These are phyloP conservation scores for Monosporascus ibericus DNA, from an alignment of 2,329 filamentous ascomycete species.

Conservation along the genomic window DNA sequence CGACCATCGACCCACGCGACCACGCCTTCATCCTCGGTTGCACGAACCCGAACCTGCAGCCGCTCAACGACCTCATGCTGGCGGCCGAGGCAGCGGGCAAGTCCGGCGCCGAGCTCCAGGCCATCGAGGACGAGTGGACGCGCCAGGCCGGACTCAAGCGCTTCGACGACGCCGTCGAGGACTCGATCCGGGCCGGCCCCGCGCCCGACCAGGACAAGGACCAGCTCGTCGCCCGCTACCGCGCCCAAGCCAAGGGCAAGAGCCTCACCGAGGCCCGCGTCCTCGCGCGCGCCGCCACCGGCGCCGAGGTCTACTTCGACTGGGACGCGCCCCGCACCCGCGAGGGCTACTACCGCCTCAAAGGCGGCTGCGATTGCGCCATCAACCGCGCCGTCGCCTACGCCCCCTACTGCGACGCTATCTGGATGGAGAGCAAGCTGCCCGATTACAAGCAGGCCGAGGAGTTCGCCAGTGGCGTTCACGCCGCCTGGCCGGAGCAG, in stretches of 20 bases:
- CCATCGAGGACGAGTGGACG: conserved; percentile 87
- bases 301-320: conserved; percentile 81
- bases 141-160: conserved; percentile 73
- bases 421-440: conserved; percentile 99
- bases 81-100: conserved; percentile 80
- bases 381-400: conserved; percentile 88
- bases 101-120: conserved; percentile 72
- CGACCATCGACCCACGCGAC: conserved; percentile 91
- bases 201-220: conserved; percentile 60
- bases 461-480: conserved; percentile 89
- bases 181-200: conserved; percentile 64
- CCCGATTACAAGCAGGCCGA: conserved; percentile 87
- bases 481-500: conserved; percentile 91
- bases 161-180: conserved; percentile 84
- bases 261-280: conserved; percentile 75
- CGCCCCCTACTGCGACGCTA: conserved; percentile 87
- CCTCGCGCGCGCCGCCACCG: conserved; percentile 70
- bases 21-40: conserved; percentile 87
- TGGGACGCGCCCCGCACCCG: conserved; percentile 92
- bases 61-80: conserved; percentile 86
- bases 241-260: conserved; percentile 68
- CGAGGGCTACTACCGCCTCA: conserved; percentile 91
- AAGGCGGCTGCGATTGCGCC: conserved; percentile 86
- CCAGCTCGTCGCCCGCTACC: conserved; percentile 61
- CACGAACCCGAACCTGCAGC: conserved; percentile 79